Base-by-base conservation (phyloP, 257 asterid species). In the Rhazya stricta region DNA sequence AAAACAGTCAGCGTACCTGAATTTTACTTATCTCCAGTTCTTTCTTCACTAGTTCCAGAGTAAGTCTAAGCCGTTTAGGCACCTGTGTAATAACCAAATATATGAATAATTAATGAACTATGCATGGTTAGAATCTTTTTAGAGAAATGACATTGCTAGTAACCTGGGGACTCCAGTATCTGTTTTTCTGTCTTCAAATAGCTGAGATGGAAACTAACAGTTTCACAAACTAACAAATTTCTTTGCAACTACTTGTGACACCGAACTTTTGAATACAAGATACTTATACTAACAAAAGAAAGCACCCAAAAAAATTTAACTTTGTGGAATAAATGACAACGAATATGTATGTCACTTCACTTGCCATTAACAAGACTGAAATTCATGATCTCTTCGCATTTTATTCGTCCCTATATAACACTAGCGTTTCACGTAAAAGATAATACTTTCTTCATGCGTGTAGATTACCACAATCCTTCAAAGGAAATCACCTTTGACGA, bases 21-120 rank as follows among this genome's bases (percentile, higher is more conserved):
- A 95, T 91, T 84, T 88, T 95, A 88, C 91, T 92, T 67, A 95
- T 95, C 93, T 95, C 99, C 93, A 95, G 89, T 89, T 95, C 99
- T 84, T 95, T 95, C 92, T 95, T 95, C 88, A 92, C 91, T 73
- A 95, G 81, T 87, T 89, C 96, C 81, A 95, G 85, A 51, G 97
- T 85, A 81, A 95, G 97, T 69, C 85, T 84, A 73, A 95, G 88
- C 58, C 99, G 88, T 83, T 91, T 89, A 80, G 86, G 88, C 81
- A 95, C 97, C 99, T 95, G 85, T 61, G 30, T 16, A 43, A 36
- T 67, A 39, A 62, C 54, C 18, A 37, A 39, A 25, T 41, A 67
- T 4, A 45, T 74, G 32, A 39, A n/a, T 15, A 21, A 58, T 30
- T 32, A 11, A 23, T 30, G 51, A 9, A 54, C 23, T n/a, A 41